Base-by-base conservation (phyloP, 2,329 filamentous ascomycete species). In the Pestalotiopsis sp. region DNA sequence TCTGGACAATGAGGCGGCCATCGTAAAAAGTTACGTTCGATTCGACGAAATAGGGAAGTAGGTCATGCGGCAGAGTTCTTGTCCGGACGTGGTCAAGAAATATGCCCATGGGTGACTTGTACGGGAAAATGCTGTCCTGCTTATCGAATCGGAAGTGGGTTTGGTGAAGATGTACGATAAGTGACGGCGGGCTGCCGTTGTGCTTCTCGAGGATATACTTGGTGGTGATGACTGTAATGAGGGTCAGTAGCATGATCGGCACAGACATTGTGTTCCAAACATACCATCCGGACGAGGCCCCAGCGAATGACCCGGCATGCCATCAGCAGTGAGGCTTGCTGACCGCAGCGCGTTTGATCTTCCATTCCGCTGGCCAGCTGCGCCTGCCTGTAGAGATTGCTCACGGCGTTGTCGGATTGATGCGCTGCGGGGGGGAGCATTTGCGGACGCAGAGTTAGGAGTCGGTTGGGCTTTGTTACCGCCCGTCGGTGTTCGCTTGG, bases 81-180 rank as follows among this genome's bases (percentile, higher is more conserved):
- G 83, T 84, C 72, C 87, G 87, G 60, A 98, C 80, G 79, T 97
- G 94, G 73, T 97, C 90, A 49, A 98, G 84, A 73, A 91, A 87
- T 20, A 93, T 81, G 74, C 88, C 90, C 95, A 98, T 98, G 27
- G 96, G 94, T 23, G 94, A 97, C 75, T 93, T 93, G 80, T 98
- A 98, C 4, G 89, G 87, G 75, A 97, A 98, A 77, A 93, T 95
- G 76, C 95, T 93, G 79, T 97, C 94, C 80, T 98, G 95, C 75
- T 94, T 90, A 74, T 98, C 95, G 81, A 99, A 97, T 68, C 92
- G 90, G 78, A 97, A 98, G 80, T 97, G 92, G 4, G 89, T 94
- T 11, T 90, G 87, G 77, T 98, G 91, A 40, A 99, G 84, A 78
- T 98, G 95, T 27, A 99, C 85, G 65, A 95, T 90, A 27, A 99